phyloP scores from a whole-genome alignment of 1,284 basidiomycete species.

The Fomitopsis pinicola region DNA sequence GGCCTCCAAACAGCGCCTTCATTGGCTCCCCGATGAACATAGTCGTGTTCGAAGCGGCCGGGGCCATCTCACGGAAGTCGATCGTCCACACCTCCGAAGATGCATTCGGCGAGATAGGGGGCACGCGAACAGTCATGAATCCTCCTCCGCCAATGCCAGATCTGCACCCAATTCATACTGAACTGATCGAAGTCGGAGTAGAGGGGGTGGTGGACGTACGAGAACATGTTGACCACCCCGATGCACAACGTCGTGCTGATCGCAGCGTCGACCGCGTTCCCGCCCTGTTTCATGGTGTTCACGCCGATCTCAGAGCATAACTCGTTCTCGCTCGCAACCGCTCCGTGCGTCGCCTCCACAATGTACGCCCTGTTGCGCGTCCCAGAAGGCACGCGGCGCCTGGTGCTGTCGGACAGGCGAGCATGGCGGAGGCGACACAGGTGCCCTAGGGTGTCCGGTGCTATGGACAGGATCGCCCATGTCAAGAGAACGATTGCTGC shows the following conservation, averaged over 20 bases:
- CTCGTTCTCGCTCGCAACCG: constrained; percentile 84
- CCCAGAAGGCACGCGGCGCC: constrained; percentile 15
- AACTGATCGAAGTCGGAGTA: background rate
- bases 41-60: constrained; percentile 61
- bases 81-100: constrained; percentile 68
- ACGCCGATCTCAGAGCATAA: constrained; percentile 85
- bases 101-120: constrained; percentile 39
- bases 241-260: constrained; percentile 80
- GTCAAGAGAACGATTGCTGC: background rate
- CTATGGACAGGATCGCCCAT: background rate
- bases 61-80: constrained; percentile 89
- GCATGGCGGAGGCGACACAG: background rate
- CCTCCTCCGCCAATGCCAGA: constrained; percentile 90
- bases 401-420: constrained; percentile 6
- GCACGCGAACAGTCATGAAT: constrained; percentile 85
- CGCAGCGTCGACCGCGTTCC: constrained; percentile 88
- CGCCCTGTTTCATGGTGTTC: constrained; percentile 71
- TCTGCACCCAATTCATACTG: constrained; percentile 30
- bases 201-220: constrained; percentile 40
- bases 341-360: constrained; percentile 69
- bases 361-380: constrained; percentile 70
- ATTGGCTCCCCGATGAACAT: constrained; percentile 66
- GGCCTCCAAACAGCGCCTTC: constrained; percentile 67
- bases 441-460: background rate
- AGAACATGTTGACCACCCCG: constrained; percentile 89